Conservation (phyloP, 345 rosid genomes). For the Eucalyptus rudis region DNA sequence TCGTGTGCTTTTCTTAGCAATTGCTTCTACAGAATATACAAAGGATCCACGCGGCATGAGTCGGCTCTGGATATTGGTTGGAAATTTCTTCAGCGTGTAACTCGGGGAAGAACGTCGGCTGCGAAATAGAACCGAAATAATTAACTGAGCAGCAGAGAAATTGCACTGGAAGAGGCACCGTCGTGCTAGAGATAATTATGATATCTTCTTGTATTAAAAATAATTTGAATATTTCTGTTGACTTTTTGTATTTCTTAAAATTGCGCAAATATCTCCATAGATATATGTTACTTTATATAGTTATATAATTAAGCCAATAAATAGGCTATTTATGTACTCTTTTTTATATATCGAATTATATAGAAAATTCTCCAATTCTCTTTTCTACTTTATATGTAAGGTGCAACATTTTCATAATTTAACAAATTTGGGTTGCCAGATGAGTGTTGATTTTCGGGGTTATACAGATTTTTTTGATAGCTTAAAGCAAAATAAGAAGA, state of each 20-base stretch:
- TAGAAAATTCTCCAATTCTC: no score
- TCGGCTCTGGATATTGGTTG: not conserved
- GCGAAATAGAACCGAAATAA: not conserved
- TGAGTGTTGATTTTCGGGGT: not conserved
- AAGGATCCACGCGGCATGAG: not conserved
- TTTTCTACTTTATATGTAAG: no score
- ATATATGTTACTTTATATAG: no score
- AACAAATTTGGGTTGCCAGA: not conserved
- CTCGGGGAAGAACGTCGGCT: not conserved
- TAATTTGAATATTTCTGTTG: no score
- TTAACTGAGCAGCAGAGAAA: not conserved
- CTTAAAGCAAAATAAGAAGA: not conserved
- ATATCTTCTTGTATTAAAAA: no score
- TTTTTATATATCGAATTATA: fast-evolving
- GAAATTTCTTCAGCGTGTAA: not conserved
- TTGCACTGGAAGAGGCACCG: not conserved
- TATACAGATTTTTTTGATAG: not conserved
- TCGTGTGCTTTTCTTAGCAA: not conserved
- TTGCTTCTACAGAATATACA: not conserved
- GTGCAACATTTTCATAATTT: not conserved
- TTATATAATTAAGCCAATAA: no score
- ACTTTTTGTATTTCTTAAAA: no score
- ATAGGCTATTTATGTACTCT: no score
- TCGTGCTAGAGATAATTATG: no score
- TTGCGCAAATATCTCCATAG: fast-evolving